Evolutionary conservation across 371 early-diverging fungal genomes (phyloP).

Genomic region (Haplosporangium sp.): DNA sequence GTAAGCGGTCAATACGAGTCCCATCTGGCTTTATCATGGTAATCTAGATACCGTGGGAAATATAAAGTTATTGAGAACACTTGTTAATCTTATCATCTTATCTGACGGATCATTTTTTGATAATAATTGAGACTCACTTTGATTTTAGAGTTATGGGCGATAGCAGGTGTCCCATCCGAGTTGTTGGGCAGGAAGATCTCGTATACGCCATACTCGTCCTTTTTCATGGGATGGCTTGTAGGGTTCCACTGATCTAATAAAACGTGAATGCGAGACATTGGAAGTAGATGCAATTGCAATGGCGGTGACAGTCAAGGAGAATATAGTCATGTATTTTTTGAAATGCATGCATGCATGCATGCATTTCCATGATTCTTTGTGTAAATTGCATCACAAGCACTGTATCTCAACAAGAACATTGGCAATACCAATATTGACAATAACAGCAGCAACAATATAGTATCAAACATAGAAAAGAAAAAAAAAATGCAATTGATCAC

Average conservation of each 20-base stretch:
- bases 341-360: neutral
- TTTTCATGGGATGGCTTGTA: conserved; percentile 79
- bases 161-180: conserved; percentile 72
- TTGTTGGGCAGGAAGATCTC: conserved; percentile 75
- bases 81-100: neutral
- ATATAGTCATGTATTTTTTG: neutral
- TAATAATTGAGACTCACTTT: conserved; percentile 65
- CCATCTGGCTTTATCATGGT: conserved; percentile 79
- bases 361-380: neutral
- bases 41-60: conserved; percentile 60
- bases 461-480: neutral
- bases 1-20: conserved; percentile 88
- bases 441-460: neutral
- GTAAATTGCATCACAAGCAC: neutral
- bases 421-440: neutral
- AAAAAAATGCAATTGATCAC: neutral
- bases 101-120: neutral
- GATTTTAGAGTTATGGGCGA: conserved; percentile 89
- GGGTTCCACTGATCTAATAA: conserved; percentile 5
- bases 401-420: neutral
- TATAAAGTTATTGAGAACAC: neutral
- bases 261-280: neutral
- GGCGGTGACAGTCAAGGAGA: conserved; percentile 1
- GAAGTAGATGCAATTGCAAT: neutral
- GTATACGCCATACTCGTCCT: conserved; percentile 85